Conservation (phyloP, 768 basidiomycete species). For the Termitomyces sp. region DNA sequence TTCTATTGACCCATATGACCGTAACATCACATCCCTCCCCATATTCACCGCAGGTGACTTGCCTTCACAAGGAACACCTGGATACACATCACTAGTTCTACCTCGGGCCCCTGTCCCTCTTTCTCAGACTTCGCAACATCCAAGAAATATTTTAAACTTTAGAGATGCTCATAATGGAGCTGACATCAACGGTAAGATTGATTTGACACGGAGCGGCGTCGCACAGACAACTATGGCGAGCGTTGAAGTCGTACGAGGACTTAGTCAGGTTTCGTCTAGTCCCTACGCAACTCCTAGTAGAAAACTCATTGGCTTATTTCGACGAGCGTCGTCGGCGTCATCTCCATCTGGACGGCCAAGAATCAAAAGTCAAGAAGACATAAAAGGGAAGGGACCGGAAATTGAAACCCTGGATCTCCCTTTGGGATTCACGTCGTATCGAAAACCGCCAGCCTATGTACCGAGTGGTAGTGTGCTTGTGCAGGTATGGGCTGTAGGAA, state of each 20-base stretch:
- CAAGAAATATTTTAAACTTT: conserved; percentile 10
- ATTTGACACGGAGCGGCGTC: conserved; percentile 69
- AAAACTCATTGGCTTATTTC: conserved; percentile 15
- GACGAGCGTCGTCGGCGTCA: conserved; percentile 10
- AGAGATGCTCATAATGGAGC: conserved; percentile 7
- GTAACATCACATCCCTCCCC: conserved; percentile 14
- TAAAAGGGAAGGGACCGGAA: conserved; percentile 3
- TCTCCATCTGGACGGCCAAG: conserved; percentile 5
- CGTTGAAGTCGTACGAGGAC: conserved; percentile 68
- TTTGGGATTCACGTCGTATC: conserved; percentile 65
- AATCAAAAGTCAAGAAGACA: conserved; percentile 12
- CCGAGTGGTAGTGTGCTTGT: conserved; percentile 67
- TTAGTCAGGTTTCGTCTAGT: conserved; percentile 21
- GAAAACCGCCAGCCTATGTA: conserved; percentile 69
- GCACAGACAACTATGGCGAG: conserved; percentile 89
- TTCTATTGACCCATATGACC: conserved; percentile 17
- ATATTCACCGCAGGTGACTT: conserved; percentile 26
- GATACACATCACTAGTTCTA: conserved; percentile 48
- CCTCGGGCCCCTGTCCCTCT: conserved; percentile 41
- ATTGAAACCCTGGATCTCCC: conserved; percentile 15
- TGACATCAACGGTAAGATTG: conserved; percentile 47
- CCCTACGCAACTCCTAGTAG: conserved; percentile 10
- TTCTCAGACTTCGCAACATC: conserved; percentile 17
- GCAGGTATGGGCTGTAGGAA: conserved; percentile 85
- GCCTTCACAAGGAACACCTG: conserved; percentile 52